phyloP scores from a whole-genome alignment of 2,329 filamentous ascomycete genomes.

The Mycosphaerella arachidis region DNA sequence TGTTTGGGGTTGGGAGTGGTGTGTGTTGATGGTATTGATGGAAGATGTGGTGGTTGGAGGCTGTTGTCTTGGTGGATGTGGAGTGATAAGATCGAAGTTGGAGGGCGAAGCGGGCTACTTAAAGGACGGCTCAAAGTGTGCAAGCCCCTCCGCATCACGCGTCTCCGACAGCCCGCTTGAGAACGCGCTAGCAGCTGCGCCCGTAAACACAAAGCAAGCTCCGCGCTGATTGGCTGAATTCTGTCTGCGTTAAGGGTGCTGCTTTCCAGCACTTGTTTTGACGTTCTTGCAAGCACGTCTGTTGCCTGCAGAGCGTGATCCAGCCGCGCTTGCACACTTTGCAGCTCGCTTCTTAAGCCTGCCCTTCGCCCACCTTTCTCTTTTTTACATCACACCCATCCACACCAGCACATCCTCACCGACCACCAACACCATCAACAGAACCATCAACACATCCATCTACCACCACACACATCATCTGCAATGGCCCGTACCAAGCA shows the following conservation, averaged over 20 bases:
- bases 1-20: slow-evolving; percentile 18
- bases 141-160: background rate
- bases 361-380: slow-evolving; percentile 14
- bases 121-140: background rate
- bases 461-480: slow-evolving; percentile 30
- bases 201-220: background rate
- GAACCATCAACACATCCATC: slow-evolving; percentile 22
- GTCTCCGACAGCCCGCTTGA: background rate
- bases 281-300: background rate
- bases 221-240: slow-evolving; percentile 2
- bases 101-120: slow-evolving; percentile 1
- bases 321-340: background rate
- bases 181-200: background rate
- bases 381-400: slow-evolving; percentile 17
- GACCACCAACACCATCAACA: slow-evolving; percentile 18
- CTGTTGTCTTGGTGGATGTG: slow-evolving; percentile 23
- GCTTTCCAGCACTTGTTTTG: slow-evolving; percentile 8
- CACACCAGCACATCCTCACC: slow-evolving; percentile 12
- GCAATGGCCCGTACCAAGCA: slow-evolving; percentile 54
- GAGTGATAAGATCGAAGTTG: slow-evolving; percentile 16
- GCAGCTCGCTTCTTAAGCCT: slow-evolving; percentile 5
- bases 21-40: slow-evolving; percentile 23
- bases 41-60: slow-evolving; percentile 21
- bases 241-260: background rate
- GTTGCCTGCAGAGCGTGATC: slow-evolving; percentile 1